Base-by-base conservation (phyloP, 1,284 basidiomycete species). In the Ustilago curta region DNA sequence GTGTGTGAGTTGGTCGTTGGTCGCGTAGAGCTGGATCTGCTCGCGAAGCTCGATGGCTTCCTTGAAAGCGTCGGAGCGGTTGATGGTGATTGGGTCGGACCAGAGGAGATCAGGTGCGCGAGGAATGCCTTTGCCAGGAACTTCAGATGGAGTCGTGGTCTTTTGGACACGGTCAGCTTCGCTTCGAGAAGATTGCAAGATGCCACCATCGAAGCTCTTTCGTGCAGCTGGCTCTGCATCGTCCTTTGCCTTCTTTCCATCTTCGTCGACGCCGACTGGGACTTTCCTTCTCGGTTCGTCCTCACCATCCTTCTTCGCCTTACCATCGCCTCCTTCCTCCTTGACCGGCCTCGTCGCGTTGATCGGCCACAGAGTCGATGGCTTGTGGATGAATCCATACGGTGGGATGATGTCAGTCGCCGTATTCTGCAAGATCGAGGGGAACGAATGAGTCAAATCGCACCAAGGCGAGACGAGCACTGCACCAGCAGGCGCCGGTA, bases 361-460 rank as follows among this genome's bases (percentile, higher is more conserved):
- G 72, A 83, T 52, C 1, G 83, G 83, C 83, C 83, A 84, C 23
- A 84, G 62, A 21, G 83, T 74, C 31, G 77, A 80, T 4, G 83
- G 83, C 68, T 83, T 83, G 60, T 84, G 83, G 37, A 84, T 78
- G 60, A 84, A 84, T 16, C 81, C 70, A 54, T 84, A 81, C 0
- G 86, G 86, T 0, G 87, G 87, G 14, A 95, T 89, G 50, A 95
- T 61, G 92, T 83, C 83, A 8, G 78, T 95, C 7, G 89, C 88
- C 0, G 93, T 94, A 83, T 98, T 97, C 51, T 88, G 87, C 79
- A 93, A 88, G 48, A 97, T 89, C 65, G 93, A 95, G 0, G 93
- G 93, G 84, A 98, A 98, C 0, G 92, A 95, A 84, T 99, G 96
- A 0, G 94, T 95, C 52, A 98, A 86, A 85, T 98, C 95, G 83